Evolutionary conservation across 2,329 filamentous ascomycete species (phyloP).

Genomic region (Fusarium solani-melongenae): DNA sequence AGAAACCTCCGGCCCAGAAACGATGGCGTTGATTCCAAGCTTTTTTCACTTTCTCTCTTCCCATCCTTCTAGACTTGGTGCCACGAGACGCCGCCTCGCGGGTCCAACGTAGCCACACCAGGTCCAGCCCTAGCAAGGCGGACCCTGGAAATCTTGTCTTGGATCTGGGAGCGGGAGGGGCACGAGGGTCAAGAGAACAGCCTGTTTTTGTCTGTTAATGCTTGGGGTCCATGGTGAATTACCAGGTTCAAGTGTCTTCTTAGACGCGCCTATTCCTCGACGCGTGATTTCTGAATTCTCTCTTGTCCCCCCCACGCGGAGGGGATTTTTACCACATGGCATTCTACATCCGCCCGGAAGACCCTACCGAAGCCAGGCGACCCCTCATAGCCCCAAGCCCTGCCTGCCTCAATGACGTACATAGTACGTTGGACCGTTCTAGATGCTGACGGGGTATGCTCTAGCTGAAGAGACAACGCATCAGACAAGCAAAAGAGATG

Average conservation of each 20-base stretch:
- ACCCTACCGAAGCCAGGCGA: constrained; percentile 7
- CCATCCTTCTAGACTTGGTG: constrained; percentile 13
- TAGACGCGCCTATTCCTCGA: not conserved
- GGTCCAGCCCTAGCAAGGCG: constrained; percentile 24
- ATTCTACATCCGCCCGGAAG: not conserved
- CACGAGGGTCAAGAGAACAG: constrained; percentile 16
- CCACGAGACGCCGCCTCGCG: constrained; percentile 31
- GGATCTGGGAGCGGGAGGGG: constrained; percentile 26
- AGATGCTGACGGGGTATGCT: constrained; percentile 34
- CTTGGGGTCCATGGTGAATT: constrained; percentile 2
- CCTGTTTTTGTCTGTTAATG: constrained; percentile 3
- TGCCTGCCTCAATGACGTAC: constrained; percentile 40
- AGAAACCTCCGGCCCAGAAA: constrained; percentile 4
- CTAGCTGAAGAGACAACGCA: constrained; percentile 24
- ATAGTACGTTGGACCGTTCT: constrained; percentile 41
- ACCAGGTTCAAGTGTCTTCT: not conserved
- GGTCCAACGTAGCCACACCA: not conserved
- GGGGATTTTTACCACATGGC: constrained; percentile 11
- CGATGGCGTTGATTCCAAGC: constrained; percentile 29
- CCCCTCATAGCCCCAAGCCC: constrained; percentile 4
- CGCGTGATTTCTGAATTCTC: constrained; percentile 16
- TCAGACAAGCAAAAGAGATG: constrained; percentile 10
- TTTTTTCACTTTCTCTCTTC: constrained; percentile 18
- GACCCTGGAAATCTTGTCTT: constrained; percentile 29
- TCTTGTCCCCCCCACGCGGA: constrained; percentile 13